These are phyloP conservation scores for Paecilomyces dactylethromorphus DNA, from an alignment of 2,329 filamentous ascomycete genomes.

Conservation along the genomic window DNA sequence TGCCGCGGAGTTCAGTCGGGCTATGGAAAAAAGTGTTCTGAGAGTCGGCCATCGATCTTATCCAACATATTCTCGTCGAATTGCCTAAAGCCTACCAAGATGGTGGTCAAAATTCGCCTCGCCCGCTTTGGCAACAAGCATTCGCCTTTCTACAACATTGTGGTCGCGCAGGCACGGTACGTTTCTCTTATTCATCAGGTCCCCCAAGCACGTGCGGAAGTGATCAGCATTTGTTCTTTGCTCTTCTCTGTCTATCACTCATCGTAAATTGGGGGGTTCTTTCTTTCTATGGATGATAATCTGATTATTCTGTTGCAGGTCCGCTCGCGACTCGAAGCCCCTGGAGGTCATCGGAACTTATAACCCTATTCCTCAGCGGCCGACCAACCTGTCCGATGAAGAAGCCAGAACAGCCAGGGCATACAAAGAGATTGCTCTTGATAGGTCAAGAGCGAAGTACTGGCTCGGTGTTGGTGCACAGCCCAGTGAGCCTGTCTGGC, in stretches of 20 bases:
- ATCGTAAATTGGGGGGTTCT: not conserved
- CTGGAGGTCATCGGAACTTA: constrained; percentile 81
- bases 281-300: not conserved
- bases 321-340: constrained; percentile 78
- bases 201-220: not conserved
- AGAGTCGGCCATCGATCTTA: not conserved
- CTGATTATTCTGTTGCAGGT: constrained; percentile 43
- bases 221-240: not conserved
- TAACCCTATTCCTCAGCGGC: constrained; percentile 52
- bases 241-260: not conserved
- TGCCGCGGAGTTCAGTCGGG: constrained; percentile 18
- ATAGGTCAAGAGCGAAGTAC: constrained; percentile 75
- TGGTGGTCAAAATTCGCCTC: constrained; percentile 92
- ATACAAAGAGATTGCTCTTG: constrained; percentile 88
- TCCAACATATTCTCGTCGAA: not conserved
- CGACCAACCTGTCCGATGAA: constrained; percentile 43
- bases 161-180: constrained; percentile 86
- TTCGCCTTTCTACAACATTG: constrained; percentile 94
- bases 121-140: constrained; percentile 88
- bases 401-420: constrained; percentile 51
- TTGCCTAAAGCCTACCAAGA: constrained; percentile 35
- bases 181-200: constrained; percentile 12
- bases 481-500: constrained; percentile 83
- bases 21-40: constrained; percentile 1
- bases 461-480: constrained; percentile 97